A percentile compares a stretch with the other conserved stretches of the same genome.
phyloP scores from a whole-genome alignment of 1,284 basidiomycete genomes.

The Ganoderma leucocontextum region DNA sequence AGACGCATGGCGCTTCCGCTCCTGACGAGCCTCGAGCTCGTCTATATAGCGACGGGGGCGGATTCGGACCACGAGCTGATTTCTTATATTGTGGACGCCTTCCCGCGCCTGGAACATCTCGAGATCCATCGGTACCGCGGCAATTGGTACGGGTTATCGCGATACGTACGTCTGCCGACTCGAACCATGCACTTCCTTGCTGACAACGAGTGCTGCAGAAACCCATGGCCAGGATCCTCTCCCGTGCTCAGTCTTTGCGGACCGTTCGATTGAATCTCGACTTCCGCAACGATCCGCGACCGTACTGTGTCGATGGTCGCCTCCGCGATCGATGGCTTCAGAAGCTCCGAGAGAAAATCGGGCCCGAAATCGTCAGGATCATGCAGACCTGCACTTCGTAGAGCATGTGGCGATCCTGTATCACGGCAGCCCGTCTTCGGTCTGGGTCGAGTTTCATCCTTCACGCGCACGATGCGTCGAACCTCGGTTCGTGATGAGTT shows the following conservation, averaged over 20 bases:
- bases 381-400: slow-evolving; percentile 4
- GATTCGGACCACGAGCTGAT: background rate
- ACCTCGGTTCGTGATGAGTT: background rate
- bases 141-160: background rate
- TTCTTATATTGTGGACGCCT: background rate
- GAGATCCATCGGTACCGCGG: background rate
- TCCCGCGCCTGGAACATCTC: background rate
- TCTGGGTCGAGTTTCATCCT: slow-evolving; percentile 13
- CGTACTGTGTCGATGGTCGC: background rate
- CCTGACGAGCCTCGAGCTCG: background rate
- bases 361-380: background rate
- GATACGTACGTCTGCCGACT: background rate
- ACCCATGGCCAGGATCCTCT: background rate
- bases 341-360: background rate
- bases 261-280: slow-evolving; percentile 12
- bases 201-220: background rate
- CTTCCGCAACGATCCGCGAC: slow-evolving; percentile 11
- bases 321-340: background rate
- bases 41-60: background rate
- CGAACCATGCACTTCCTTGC: background rate
- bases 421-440: background rate
- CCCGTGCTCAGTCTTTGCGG: background rate
- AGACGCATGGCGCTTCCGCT: background rate
- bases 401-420: slow-evolving; percentile 12
- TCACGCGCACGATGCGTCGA: background rate